Evolutionary conservation across 169 alveolate species (phyloP).

Genomic region (Cryptosporidium tyzzeri): DNA sequence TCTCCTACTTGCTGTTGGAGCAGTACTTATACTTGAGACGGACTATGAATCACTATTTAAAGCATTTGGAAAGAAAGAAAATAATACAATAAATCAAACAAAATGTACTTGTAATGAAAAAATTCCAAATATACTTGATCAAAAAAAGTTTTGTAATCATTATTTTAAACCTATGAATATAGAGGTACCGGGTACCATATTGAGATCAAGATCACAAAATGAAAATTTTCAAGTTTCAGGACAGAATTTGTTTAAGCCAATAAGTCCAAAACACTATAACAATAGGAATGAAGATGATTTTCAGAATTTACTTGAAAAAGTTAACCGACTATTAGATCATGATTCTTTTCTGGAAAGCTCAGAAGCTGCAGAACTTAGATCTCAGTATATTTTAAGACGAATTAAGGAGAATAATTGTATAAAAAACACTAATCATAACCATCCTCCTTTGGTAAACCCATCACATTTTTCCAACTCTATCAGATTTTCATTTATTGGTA

Average conservation of each 20-base stretch:
- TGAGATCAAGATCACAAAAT: not conserved
- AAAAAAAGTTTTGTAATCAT: constrained; percentile 44
- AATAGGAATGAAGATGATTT: constrained; percentile 18
- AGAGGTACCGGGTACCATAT: not conserved
- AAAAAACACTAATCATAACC: not conserved
- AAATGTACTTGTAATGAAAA: constrained; percentile 8
- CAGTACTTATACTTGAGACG: constrained; percentile 36
- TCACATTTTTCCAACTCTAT: constrained; percentile 8
- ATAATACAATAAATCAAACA: not conserved
- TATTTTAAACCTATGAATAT: not conserved
- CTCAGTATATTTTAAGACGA: constrained; percentile 34
- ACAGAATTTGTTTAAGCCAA: not conserved
- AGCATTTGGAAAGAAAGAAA: constrained; percentile 11
- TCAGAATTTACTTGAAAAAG: constrained; percentile 11
- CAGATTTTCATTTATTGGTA: constrained; percentile 42
- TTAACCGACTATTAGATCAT: constrained; percentile 1
- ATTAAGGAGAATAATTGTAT: not conserved
- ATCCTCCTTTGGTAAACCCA: not conserved
- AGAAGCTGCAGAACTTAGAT: constrained; percentile 42
- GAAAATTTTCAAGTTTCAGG: not conserved
- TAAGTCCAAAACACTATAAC: not conserved
- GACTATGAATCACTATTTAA: constrained; percentile 37
- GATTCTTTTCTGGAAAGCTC: constrained; percentile 24
- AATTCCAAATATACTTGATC: constrained; percentile 23
- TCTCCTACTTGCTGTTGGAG: constrained; percentile 29